phyloP scores from a whole-genome alignment of 345 rosid species.

The Melastoma malabathricum region DNA sequence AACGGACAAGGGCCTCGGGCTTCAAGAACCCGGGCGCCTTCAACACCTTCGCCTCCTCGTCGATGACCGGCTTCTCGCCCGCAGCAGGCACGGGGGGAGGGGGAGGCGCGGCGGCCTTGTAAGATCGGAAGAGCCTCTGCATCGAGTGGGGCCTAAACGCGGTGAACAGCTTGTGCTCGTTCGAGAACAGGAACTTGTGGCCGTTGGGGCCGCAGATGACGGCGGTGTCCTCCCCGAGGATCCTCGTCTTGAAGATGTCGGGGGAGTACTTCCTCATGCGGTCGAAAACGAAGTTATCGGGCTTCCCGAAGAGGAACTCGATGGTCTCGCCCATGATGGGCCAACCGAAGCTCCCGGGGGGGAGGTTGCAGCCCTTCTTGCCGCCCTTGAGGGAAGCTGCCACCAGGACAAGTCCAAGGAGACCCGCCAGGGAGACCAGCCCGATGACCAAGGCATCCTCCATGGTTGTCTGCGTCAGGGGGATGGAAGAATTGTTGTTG shows the following conservation, averaged over 20 bases:
- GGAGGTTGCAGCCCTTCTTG: conserved; percentile 17
- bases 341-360: conserved; percentile 59
- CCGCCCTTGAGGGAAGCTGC: too few species aligned
- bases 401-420: too few species aligned
- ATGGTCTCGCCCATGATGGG: conserved; percentile 37
- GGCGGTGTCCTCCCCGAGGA: conserved; percentile 37
- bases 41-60: conserved; percentile 15
- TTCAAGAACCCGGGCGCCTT: conserved; percentile 33
- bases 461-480: too few species aligned
- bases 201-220: conserved; percentile 50
- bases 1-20: conserved; percentile 40
- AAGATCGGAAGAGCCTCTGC: conserved; percentile 36
- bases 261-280: conserved; percentile 37
- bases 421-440: too few species aligned
- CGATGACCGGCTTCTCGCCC: conserved; percentile 6
- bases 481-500: too few species aligned
- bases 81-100: neutral
- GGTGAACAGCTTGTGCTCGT: conserved; percentile 41
- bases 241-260: conserved; percentile 37
- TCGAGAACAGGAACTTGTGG: conserved; percentile 43
- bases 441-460: too few species aligned
- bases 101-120: conserved; percentile 13
- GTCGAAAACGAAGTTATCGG: conserved; percentile 31
- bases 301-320: conserved; percentile 32
- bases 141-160: conserved; percentile 37